A percentile compares a stretch with the other conserved stretches of the same genome.
phyloP scores from a whole-genome alignment of 768 basidiomycete genomes.

The Termitomyces sp. region DNA sequence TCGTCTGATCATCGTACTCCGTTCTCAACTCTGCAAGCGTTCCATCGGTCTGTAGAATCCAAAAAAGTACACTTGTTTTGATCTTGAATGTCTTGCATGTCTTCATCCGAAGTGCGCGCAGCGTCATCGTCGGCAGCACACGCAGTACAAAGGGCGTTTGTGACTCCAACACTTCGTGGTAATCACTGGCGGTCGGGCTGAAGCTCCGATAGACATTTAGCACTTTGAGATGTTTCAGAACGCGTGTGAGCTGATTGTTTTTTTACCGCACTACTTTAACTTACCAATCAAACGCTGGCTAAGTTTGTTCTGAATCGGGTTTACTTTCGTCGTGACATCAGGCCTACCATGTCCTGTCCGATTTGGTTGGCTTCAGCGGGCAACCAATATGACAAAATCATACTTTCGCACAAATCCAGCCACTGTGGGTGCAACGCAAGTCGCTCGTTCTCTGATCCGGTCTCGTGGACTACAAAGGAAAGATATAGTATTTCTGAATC shows the following conservation, averaged over 20 bases:
- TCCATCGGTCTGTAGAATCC: conserved; percentile 53
- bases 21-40: conserved; percentile 40
- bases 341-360: conserved; percentile 57
- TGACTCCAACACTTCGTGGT: conserved; percentile 8
- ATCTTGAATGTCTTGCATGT: conserved; percentile 47
- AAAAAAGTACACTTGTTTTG: conserved; percentile 40
- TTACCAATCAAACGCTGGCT: conserved; percentile 60
- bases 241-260: not conserved
- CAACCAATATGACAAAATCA: conserved; percentile 16
- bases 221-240: conserved; percentile 6
- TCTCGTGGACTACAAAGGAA: conserved; percentile 52
- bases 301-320: conserved; percentile 45
- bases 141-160: conserved; percentile 37
- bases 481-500: conserved; percentile 86
- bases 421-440: conserved; percentile 60
- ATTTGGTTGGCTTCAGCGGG: conserved; percentile 1
- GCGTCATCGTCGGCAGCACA: conserved; percentile 65
- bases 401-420: conserved; percentile 60
- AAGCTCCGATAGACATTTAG: conserved; percentile 9
- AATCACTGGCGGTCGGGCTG: conserved; percentile 1
- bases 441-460: conserved; percentile 39
- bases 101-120: conserved; percentile 64
- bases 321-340: conserved; percentile 26
- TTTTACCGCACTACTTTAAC: conserved; percentile 12
- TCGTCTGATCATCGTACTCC: conserved; percentile 47